Conservation (phyloP, 805 yeast genomes). For the Sugiyamaella floridensis region DNA sequence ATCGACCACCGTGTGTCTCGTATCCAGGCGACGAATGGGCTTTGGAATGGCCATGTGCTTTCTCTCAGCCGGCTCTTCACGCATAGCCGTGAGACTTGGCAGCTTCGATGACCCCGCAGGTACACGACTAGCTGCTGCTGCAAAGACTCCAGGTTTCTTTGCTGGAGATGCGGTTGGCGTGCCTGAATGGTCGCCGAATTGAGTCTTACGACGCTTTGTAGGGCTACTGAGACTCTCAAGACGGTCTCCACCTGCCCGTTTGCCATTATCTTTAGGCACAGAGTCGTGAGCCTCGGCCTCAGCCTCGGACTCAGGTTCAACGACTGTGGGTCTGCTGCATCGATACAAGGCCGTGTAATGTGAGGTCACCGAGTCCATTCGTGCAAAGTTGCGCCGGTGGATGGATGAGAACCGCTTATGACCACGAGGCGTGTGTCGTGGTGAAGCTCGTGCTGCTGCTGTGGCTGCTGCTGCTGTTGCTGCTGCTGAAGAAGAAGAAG, state of each 20-base stretch:
- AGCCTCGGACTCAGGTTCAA: not conserved
- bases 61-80: too few relatives aligned
- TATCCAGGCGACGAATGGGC: too few relatives aligned
- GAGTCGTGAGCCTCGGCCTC: not conserved
- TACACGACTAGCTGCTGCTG: not conserved
- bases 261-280: not conserved
- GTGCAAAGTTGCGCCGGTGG: slow-evolving; percentile 23
- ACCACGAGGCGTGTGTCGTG: not conserved
- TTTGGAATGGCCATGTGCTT: too few relatives aligned
- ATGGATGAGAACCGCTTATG: slow-evolving; percentile 21
- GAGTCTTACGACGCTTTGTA: slow-evolving; percentile 15
- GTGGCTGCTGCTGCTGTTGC: slow-evolving; percentile 9
- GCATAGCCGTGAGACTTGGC: too few relatives aligned
- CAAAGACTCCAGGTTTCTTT: not conserved
- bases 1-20: too few relatives aligned
- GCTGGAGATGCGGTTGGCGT: not conserved
- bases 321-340: not conserved
- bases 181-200: not conserved
- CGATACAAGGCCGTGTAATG: slow-evolving; percentile 12
- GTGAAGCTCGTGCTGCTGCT: slow-evolving; percentile 1
- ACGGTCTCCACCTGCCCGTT: not conserved
- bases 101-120: too few relatives aligned
- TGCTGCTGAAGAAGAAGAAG: too few relatives aligned
- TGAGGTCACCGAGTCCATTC: slow-evolving; percentile 21
- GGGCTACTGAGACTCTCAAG: slow-evolving; percentile 8